Evolutionary conservation across 345 rosid genomes (phyloP), one percentile per base, ranked within the genome.

Genomic region (Leavenworthia alabamica): DNA sequence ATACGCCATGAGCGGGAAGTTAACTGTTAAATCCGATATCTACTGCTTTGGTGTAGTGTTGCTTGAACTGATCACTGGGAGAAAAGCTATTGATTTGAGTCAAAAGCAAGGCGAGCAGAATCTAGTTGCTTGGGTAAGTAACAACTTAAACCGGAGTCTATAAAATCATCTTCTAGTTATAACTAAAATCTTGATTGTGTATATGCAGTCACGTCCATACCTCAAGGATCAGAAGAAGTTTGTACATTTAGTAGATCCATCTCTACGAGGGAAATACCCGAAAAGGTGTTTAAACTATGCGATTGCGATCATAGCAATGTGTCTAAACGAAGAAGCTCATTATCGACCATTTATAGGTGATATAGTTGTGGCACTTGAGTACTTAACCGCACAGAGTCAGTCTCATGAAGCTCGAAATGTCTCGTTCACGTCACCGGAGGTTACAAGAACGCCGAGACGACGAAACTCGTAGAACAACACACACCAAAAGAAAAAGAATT

Each of bases 41-140:
- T 93, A 93, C 79, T 71, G 97, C 78, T 93, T 89, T n/a, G 99
- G 99, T 44, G 99, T 90, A 26, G 96, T 93, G 55, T 62, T 93
- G 60, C 70, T 93, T 79, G 99, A 93, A 79, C 71, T 93, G 47
- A 90, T 93, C 64, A 85, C 95, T 2, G 99, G 99, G 2, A 72
- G 89, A 60, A 93, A 79, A 78, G 97, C 90, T 5, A 86, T 93
- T 46, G 97, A 93, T 64, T n/a, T 28, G 39, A 62, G 60, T 13
- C 82, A 39, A 75, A 77, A 43, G 66, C 84, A 66, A 20, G 97
- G 89, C 45, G 92, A 89, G 67, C 96, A 90, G 74, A 93, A 80
- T 79, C 80, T 93, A 40, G 81, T 88, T 12, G 61, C 87, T 1
- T 90, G 97, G 99, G 99, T 93, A 67, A 79, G 86, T 58, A 8